phyloP scores from a whole-genome alignment of 805 yeast genomes.

The Cyberlindnera suaveolens region DNA sequence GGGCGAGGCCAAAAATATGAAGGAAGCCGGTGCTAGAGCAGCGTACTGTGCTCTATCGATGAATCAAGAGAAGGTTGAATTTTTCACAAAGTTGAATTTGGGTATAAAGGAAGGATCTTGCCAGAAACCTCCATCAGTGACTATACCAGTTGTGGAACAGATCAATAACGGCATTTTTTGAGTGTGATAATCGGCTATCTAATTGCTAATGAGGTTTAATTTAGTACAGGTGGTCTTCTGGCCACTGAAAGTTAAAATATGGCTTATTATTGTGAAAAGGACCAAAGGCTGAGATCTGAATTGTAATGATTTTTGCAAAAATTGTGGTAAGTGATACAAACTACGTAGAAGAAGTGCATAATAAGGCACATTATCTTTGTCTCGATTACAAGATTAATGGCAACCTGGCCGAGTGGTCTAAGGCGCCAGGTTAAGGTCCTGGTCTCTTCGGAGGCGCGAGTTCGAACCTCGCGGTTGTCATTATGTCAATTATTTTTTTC shows the following conservation, averaged over 20 bases:
- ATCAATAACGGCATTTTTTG: background rate
- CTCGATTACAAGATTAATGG: constrained; percentile 26
- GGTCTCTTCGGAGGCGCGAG: constrained; percentile 85
- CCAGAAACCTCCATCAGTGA: background rate
- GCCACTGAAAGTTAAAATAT: no score
- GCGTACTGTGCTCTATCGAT: constrained; percentile 70
- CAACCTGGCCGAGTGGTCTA: constrained; percentile 69
- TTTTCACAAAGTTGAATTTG: constrained; percentile 24
- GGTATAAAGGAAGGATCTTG: background rate
- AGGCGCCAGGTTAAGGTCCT: constrained; percentile 75
- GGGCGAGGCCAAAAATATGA: constrained; percentile 56
- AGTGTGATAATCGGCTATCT: background rate
- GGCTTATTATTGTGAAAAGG: no score
- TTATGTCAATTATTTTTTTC: constrained; percentile 13
- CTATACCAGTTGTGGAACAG: background rate
- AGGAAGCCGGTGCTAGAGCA: constrained; percentile 73
- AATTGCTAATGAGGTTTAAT: background rate
- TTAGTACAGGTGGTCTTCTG: background rate
- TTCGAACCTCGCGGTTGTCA: constrained; percentile 83
- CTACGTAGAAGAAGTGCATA: background rate
- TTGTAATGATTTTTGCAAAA: no score
- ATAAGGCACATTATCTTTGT: background rate
- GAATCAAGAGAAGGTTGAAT: constrained; percentile 40
- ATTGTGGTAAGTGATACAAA: no score
- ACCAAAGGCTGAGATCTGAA: no score